phyloP scores from a whole-genome alignment of 1,284 basidiomycete genomes.

The Phenoliferia sp. region DNA sequence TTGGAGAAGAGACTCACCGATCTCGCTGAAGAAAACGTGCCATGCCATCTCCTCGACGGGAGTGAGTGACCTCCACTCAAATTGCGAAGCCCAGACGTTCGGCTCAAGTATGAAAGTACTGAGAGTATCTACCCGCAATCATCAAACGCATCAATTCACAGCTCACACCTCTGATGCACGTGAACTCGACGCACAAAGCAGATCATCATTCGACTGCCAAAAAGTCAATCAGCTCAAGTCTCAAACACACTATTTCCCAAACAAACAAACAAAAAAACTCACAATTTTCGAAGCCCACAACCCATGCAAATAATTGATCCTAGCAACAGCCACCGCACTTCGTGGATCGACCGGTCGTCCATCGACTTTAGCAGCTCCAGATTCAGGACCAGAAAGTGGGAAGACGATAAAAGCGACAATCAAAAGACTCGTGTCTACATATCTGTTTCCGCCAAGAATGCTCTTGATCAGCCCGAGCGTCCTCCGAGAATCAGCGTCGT shows the following conservation, averaged over 20 bases:
- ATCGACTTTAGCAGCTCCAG: background rate
- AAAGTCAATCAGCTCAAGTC: background rate
- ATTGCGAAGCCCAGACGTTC: background rate
- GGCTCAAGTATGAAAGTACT: slow-evolving; percentile 2
- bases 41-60: slow-evolving; percentile 4
- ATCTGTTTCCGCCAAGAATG: background rate
- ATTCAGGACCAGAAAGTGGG: background rate
- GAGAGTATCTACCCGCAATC: background rate
- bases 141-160: background rate
- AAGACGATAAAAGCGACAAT: background rate
- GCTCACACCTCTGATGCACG: background rate
- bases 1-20: background rate
- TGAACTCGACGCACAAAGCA: too few species aligned
- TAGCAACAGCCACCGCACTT: background rate
- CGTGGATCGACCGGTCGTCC: slow-evolving; percentile 1
- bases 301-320: background rate
- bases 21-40: slow-evolving; percentile 1
- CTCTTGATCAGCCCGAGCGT: background rate
- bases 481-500: background rate
- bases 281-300: background rate
- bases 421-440: background rate
- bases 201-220: background rate
- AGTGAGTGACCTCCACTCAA: background rate
- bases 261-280: background rate
- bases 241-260: background rate